phyloP scores from a whole-genome alignment of 768 basidiomycete genomes.

The Xerocomellus amylosporus region DNA sequence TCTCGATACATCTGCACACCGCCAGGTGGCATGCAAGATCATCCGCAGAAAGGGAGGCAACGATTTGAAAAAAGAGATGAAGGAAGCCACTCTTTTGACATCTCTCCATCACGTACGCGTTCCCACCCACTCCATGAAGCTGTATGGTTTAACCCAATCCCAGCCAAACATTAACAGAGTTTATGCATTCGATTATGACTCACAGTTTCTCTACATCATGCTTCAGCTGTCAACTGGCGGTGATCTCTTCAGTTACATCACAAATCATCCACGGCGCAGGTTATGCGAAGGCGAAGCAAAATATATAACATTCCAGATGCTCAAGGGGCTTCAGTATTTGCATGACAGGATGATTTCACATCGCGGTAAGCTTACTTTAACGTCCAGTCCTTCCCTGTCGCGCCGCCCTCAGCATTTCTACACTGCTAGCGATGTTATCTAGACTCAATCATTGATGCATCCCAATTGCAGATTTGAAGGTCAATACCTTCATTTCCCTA shows the following conservation, averaged over 20 bases:
- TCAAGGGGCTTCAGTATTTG: conserved; percentile 68
- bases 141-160: neutral
- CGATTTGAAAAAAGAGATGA: conserved; percentile 54
- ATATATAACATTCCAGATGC: conserved; percentile 77
- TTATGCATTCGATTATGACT: conserved; percentile 62
- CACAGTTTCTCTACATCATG: conserved; percentile 75
- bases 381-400: neutral
- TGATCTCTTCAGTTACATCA: conserved; percentile 85
- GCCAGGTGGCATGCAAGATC: conserved; percentile 83
- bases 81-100: conserved; percentile 73
- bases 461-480: conserved; percentile 59
- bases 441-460: conserved; percentile 1
- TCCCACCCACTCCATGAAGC: neutral
- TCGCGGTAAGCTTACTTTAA: conserved; percentile 50
- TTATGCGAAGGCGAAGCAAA: conserved; percentile 80
- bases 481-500: conserved; percentile 16
- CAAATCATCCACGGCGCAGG: conserved; percentile 50
- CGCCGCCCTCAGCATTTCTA: neutral
- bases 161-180: conserved; percentile 84
- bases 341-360: conserved; percentile 74
- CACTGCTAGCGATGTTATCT: neutral
- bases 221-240: conserved; percentile 84
- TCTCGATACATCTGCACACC: conserved; percentile 56
- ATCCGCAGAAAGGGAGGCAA: conserved; percentile 57
- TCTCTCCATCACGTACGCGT: conserved; percentile 63